phyloP scores from a whole-genome alignment of 2,329 filamentous ascomycete species.

The Hypoxylon sp. region DNA sequence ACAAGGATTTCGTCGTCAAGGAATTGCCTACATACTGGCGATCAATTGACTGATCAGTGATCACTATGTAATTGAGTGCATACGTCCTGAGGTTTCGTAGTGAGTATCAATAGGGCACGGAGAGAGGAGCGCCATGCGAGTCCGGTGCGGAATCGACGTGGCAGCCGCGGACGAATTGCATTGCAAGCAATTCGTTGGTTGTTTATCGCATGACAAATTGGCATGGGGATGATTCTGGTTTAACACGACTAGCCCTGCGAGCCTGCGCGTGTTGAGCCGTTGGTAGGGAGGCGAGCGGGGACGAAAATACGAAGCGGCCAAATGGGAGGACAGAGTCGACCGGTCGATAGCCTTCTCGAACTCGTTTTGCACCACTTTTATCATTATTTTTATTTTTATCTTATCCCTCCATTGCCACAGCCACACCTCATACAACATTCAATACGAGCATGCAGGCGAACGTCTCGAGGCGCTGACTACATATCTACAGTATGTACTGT shows the following conservation, averaged over 20 bases:
- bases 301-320: slow-evolving; percentile 47
- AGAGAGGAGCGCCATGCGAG: slow-evolving; percentile 15
- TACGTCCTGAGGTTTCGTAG: slow-evolving; percentile 12
- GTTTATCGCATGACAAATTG: slow-evolving; percentile 37
- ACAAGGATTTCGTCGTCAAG: slow-evolving; percentile 36
- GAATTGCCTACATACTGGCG: slow-evolving; percentile 32
- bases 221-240: slow-evolving; percentile 37
- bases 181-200: slow-evolving; percentile 28
- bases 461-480: slow-evolving; percentile 1
- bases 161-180: slow-evolving; percentile 22
- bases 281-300: slow-evolving; percentile 28
- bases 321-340: slow-evolving; percentile 34
- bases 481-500: too few relatives aligned
- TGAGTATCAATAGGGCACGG: neutral
- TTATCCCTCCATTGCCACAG: slow-evolving; percentile 31
- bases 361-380: slow-evolving; percentile 38
- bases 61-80: slow-evolving; percentile 24
- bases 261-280: slow-evolving; percentile 16
- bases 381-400: slow-evolving; percentile 32
- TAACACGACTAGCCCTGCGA: slow-evolving; percentile 32
- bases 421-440: slow-evolving; percentile 16
- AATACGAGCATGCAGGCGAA: slow-evolving; percentile 40
- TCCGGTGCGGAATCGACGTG: slow-evolving; percentile 34
- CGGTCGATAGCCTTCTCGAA: slow-evolving; percentile 42
- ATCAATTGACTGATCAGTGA: slow-evolving; percentile 26